phyloP scores from a whole-genome alignment of 768 basidiomycete genomes.

The Lactarius deliciosus region DNA sequence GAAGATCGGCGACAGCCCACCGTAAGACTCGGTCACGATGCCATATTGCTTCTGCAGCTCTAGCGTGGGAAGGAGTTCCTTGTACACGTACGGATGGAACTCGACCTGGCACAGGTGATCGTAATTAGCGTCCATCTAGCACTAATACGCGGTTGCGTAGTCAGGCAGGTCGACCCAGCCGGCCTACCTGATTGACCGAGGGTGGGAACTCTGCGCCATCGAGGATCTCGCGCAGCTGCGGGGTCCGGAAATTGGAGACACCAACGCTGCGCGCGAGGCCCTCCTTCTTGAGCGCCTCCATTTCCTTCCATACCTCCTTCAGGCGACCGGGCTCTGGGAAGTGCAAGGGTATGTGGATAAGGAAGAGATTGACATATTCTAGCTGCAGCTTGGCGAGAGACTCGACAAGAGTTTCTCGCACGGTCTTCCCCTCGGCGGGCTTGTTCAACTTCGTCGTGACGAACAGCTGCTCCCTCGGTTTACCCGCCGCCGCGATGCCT shows the following conservation, averaged over 20 bases:
- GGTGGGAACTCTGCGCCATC: constrained; percentile 47
- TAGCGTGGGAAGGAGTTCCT: constrained; percentile 41
- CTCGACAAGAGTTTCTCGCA: constrained; percentile 39
- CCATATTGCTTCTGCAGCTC: constrained; percentile 39
- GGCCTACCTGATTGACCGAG: constrained; percentile 52
- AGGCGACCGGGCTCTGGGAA: constrained; percentile 31
- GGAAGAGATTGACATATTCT: constrained; percentile 45
- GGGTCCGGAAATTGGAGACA: constrained; percentile 53
- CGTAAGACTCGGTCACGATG: constrained; percentile 44
- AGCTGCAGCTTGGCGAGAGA: constrained; percentile 44
- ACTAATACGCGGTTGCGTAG: background rate
- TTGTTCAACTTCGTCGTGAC: constrained; percentile 44
- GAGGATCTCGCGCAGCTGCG: constrained; percentile 46
- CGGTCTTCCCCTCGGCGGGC: constrained; percentile 37
- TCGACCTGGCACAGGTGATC: constrained; percentile 41
- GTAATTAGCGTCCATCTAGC: background rate
- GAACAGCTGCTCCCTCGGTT: constrained; percentile 42
- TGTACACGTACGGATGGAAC: constrained; percentile 53
- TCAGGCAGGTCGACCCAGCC: too few species aligned
- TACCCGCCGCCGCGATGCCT: constrained; percentile 38
- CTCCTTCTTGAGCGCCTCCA: constrained; percentile 44
- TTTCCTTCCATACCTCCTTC: constrained; percentile 43
- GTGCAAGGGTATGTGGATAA: constrained; percentile 42
- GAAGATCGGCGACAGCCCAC: constrained; percentile 42
- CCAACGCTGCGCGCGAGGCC: constrained; percentile 47